A percentile compares a stretch with the other conserved stretches of the same genome.
These are phyloP conservation scores for Vaccinium macrocarpon DNA, from an alignment of 148 eudicot genomes.

Conservation along the genomic window DNA sequence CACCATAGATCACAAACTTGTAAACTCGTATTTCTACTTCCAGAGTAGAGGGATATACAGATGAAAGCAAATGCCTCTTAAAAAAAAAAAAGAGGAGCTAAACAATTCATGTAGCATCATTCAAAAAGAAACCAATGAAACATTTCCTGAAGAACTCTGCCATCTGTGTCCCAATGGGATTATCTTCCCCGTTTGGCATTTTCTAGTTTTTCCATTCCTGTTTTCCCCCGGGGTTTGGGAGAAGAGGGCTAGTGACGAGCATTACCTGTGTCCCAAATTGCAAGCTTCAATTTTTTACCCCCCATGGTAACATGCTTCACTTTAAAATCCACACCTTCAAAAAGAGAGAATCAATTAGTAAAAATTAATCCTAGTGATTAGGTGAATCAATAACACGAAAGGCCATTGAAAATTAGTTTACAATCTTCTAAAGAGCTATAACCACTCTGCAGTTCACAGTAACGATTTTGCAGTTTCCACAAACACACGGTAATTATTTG, in stretches of 20 bases:
- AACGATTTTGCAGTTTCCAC: too few relatives aligned
- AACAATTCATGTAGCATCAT: not conserved
- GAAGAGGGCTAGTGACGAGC: not conserved
- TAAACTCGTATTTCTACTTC: not conserved
- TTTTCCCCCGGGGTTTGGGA: not conserved
- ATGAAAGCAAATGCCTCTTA: not conserved
- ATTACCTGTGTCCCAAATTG: constrained; percentile 93
- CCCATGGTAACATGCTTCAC: constrained; percentile 68
- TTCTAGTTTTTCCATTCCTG: too few relatives aligned
- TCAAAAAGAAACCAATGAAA: not conserved
- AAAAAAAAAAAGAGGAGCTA: not conserved
- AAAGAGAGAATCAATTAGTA: not conserved
- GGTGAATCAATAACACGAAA: not conserved
- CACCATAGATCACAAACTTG: not conserved
- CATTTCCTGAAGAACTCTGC: not conserved
- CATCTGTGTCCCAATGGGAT: not conserved
- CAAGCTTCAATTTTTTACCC: constrained; percentile 80
- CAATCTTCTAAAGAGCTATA: not conserved
- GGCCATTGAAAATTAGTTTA: not conserved
- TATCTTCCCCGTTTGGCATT: not conserved
- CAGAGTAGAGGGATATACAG: not conserved
- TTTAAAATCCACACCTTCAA: constrained; percentile 72
- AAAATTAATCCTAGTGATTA: not conserved
- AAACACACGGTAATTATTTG: too few relatives aligned
- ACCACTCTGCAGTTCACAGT: not conserved